Percentiles rank a stretch among this genome's conserved stretches.
These are phyloP conservation scores for Wickerhamiella allomyrinae DNA, from an alignment of 805 yeast species.

Conservation along the genomic window DNA sequence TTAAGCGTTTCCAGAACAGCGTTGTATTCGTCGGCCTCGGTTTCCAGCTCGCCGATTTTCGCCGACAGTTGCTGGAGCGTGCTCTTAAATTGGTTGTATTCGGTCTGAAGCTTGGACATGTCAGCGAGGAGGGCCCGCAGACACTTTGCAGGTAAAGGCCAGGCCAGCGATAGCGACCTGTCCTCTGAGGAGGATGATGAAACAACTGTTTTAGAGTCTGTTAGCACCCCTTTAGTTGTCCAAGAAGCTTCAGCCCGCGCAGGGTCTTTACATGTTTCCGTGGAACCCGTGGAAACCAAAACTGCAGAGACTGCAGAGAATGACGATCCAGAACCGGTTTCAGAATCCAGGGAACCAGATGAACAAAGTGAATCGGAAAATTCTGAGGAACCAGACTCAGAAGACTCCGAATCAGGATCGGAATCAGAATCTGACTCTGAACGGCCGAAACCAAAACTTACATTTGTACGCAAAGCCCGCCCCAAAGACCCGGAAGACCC, in stretches of 20 bases:
- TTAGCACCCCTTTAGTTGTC: no score
- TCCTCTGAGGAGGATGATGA: no score
- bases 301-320: no score
- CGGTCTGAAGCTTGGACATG: slow-evolving; percentile 35
- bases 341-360: no score
- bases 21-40: slow-evolving; percentile 31
- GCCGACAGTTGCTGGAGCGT: slow-evolving; percentile 24
- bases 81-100: slow-evolving; percentile 28
- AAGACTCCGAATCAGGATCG: slow-evolving; percentile 5
- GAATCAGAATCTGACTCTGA: slow-evolving; percentile 8
- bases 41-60: slow-evolving; percentile 29
- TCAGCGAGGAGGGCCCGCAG: slow-evolving; percentile 30
- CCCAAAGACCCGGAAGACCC: neutral
- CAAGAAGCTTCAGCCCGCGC: no score
- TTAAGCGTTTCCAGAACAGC: slow-evolving; percentile 46
- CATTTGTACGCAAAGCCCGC: slow-evolving; percentile 7
- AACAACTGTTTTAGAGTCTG: no score
- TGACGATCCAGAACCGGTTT: no score
- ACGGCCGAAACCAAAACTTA: slow-evolving; percentile 7
- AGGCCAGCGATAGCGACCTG: no score
- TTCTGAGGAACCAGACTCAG: neutral
- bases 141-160: neutral
- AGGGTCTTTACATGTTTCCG: no score
- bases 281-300: no score
- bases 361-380: neutral